Base-by-base conservation (phyloP, 169 alveolate species). In the Eimeria acervulina region DNA sequence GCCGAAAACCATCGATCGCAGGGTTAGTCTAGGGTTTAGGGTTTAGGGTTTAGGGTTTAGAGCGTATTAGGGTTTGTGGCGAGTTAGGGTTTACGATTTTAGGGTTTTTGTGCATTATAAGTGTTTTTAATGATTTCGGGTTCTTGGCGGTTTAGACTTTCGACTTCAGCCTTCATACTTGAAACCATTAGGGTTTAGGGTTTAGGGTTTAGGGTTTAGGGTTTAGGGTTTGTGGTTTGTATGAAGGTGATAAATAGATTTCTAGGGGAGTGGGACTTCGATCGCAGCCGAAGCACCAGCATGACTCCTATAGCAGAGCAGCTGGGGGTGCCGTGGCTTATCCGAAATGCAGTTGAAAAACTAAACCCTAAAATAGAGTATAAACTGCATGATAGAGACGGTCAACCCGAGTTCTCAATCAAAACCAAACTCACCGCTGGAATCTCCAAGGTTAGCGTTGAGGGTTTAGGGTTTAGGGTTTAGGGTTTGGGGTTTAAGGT, bases 361-460 rank as follows among this genome's bases (percentile, higher is more conserved):
- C n/a, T 90, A 23, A 72, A 80, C 88, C 95, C 95, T 1, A 23
- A 21, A 10, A 19, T 72, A 28, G 26, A 55, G 33, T 90, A 90
- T 51, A 5, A 47, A 42, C 38, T 66, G n/a, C 61, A 47, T 26
- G 90, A 74, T 21, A 47, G 31, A 23, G 55, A 90, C 19, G 87
- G 87, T 12, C 55, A 33, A 6, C 59, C 31, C 36, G 80, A 72
- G 38, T 55, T 90, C 42, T 23, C 59, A 36, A 72, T 90, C 2
- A 70, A 72, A 13, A 90, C 95, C 31, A 90, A 85, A 21, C 95
- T 90, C 19, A 68, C 90, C n/a, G 95, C 78, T 7, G 95, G 95
- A 0, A 55, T 90, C 23, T 40, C 88, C 31, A 90, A 90, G 95
- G 95, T 72, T 55, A 7, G 26, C n/a, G 2, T 55, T 55, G 12